A percentile compares a stretch with the other conserved stretches of the same genome.
Conservation (phyloP, 2,329 filamentous ascomycete genomes). For the Colletotrichum lini region DNA sequence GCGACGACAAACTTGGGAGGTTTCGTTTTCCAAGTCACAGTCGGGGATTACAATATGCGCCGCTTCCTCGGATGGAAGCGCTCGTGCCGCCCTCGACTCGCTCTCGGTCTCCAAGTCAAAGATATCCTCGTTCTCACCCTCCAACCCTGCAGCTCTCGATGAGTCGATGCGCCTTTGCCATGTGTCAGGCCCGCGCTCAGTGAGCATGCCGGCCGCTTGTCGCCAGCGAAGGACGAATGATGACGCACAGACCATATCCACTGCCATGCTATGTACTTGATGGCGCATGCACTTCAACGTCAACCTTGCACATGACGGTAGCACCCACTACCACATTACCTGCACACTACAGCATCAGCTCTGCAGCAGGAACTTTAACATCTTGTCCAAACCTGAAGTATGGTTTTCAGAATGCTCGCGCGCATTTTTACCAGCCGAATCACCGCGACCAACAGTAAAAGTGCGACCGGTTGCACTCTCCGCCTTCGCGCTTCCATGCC, state of each 20-base stretch:
- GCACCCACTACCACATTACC: slow-evolving; percentile 3
- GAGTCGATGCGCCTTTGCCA: slow-evolving; percentile 31
- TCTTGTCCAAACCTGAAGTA: background rate
- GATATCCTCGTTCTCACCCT: background rate
- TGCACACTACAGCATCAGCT: slow-evolving; percentile 5
- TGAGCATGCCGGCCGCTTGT: slow-evolving; percentile 21
- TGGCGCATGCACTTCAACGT: slow-evolving; percentile 24
- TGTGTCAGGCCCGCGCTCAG: slow-evolving; percentile 32
- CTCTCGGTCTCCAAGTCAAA: slow-evolving; percentile 16
- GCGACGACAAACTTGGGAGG: background rate
- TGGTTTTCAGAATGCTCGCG: background rate
- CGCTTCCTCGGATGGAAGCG: slow-evolving; percentile 12
- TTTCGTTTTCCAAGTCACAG: background rate
- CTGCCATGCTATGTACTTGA: slow-evolving; percentile 7
- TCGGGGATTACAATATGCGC: background rate
- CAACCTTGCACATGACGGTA: slow-evolving; percentile 19
- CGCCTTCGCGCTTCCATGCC: background rate
- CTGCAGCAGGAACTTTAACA: slow-evolving; percentile 5
- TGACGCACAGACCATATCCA: slow-evolving; percentile 32
- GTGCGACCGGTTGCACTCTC: slow-evolving; percentile 4
- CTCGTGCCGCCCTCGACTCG: slow-evolving; percentile 5
- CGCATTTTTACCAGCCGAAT: background rate
- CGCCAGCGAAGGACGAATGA: slow-evolving; percentile 8
- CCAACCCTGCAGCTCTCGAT: slow-evolving; percentile 34
- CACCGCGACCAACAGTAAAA: background rate